phyloP scores from a whole-genome alignment of 2,329 filamentous ascomycete genomes.

The Arthrobotrys sinensis region DNA sequence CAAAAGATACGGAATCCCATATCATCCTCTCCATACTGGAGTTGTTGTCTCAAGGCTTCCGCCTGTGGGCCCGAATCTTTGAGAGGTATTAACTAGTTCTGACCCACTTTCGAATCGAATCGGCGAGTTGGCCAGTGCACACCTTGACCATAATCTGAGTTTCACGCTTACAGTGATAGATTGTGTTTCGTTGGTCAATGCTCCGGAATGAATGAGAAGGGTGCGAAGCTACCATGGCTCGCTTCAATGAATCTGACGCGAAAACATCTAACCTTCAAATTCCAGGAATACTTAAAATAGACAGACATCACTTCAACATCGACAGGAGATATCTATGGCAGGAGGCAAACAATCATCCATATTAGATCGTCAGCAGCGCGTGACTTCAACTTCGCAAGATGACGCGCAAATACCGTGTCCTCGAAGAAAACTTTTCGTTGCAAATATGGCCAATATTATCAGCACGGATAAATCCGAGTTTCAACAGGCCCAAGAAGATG shows the following conservation, averaged over 20 bases:
- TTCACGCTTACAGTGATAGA: constrained; percentile 29
- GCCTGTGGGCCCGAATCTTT: no score
- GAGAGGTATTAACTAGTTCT: background rate
- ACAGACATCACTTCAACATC: background rate
- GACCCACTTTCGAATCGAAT: constrained; percentile 14
- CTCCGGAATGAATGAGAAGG: constrained; percentile 10
- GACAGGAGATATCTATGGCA: background rate
- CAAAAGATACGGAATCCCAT: no score
- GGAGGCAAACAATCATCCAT: constrained; percentile 13
- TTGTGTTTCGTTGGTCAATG: constrained; percentile 13
- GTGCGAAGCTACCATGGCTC: constrained; percentile 24
- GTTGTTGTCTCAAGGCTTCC: no score
- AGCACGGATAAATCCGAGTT: constrained; percentile 48
- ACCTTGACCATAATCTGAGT: constrained; percentile 31
- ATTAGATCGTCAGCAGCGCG: constrained; percentile 43
- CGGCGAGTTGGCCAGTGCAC: constrained; percentile 44
- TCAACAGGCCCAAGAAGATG: constrained; percentile 8
- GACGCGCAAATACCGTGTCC: constrained; percentile 30
- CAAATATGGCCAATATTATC: background rate
- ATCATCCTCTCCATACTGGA: background rate
- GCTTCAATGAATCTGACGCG: background rate
- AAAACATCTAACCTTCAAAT: constrained; percentile 13
- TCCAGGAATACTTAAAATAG: constrained; percentile 27
- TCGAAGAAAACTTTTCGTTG: constrained; percentile 12
- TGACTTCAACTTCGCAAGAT: constrained; percentile 26